Base-by-base conservation (phyloP, 2,329 filamentous ascomycete species). In the Fonsecaea erecta region DNA sequence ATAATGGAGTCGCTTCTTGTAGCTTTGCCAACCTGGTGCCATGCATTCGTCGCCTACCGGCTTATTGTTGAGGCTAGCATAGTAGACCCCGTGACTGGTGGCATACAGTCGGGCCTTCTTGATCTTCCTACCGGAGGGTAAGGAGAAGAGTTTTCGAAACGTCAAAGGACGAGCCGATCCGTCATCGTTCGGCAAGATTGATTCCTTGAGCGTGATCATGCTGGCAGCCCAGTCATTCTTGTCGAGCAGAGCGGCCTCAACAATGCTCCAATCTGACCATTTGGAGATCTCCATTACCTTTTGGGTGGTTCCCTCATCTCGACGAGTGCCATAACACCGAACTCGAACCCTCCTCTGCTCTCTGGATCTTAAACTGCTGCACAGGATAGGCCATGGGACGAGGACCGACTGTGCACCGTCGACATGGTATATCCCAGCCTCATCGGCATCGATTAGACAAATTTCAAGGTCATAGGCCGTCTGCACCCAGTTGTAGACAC, bases 1-100 rank as follows among this genome's bases (percentile, higher is more conserved):
- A 65, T 86, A 88, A 0, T 78, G 75, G n/a, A 82, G 78, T 0
- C 84, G 77, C 53, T 81, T 73, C 0, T 79, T 74, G 66, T 86
- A 87, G 2, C 79, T 79, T 51, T 81, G 80, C 81, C 83, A 86
- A 0, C 84, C 84, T 0, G 84, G 84, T 21, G 83, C 80, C 37
- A 85, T 73, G 35, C 79, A 77, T 21, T 75, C 68, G 62, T 76
- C 68, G 0, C 79, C 78, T 1, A 84, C 77, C 4, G 72, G 71
- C 0, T 73, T 64, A 0, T 81, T 82, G 56, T 86, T 85, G 64
- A 85, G 80, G 34, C 77, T 77, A 0, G 79, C 80, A 46, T 80
- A 75, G 59, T 83, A 85, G 0, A 84, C 60, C 0, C 83, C 82
- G 1, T 79, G 73, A 0, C 77, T 76, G 0, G 82, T 83, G 46